Evolutionary conservation across 345 rosid genomes (phyloP), one percentile per base, ranked within the genome.

Genomic region (Hibiscus trionum): DNA sequence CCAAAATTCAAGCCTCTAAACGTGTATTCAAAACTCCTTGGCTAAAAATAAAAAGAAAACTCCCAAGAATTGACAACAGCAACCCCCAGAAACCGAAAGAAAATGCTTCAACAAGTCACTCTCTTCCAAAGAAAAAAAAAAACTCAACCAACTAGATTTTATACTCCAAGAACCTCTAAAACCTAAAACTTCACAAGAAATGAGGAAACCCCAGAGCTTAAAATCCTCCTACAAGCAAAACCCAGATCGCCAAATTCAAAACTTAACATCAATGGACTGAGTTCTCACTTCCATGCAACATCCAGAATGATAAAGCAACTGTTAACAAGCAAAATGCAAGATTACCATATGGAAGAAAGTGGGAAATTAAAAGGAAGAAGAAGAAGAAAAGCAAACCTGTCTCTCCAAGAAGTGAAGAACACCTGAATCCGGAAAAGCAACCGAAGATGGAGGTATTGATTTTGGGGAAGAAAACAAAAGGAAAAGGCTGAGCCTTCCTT

Each of bases 311-410:
- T 21, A 37, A 42, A 62, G 15, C 74, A 33, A 57, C 60, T 66
- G 47, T 50, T 8, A 4, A 37, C 26, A 5, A 39, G 47, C 52
- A 17, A 72, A 76, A 84, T 75, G 83, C 76, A 75, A 81, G 80
- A 79, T 27, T 46, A 81, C 84, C 82, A 78, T 76, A 79, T 60
- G 26, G 63, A 65, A 47, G 6, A 75, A 80, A 8, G 2, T 61
- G 63, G 11, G 19, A 31, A 31, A 52, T 49, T 0, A 11, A 56
- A 56, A 15, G 15, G 19, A 53, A 64, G 73, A 57, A 55, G 66
- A 64, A 7, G 53, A 49, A 27, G n/a, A 76, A 53, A 16, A 11
- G 47, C 73, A 58, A 7, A 74, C 74, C 68, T 47, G 47, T 56
- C 33, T 17, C 60, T 59, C 68, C 67, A 66, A 59, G 26, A 61